Evolutionary conservation across 2,329 filamentous ascomycete species (phyloP), one percentile per base, ranked within the genome.

Genomic region (Trichoderma guizhouense): DNA sequence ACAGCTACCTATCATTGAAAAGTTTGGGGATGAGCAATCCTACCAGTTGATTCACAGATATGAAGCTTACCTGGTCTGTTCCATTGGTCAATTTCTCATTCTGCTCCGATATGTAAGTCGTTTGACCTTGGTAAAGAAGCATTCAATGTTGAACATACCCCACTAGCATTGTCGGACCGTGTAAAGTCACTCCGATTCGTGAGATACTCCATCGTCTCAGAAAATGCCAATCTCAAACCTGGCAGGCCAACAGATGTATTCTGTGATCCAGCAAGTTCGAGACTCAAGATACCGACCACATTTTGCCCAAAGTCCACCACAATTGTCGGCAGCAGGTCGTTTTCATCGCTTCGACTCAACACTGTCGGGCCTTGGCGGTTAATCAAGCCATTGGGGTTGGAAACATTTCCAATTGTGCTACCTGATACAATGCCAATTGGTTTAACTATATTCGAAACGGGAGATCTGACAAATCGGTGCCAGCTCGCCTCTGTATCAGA

Each of bases 241-340:
- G 81, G 84, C 32, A 77, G 77, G 64, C 75, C 80, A 7, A 60
- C 60, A 6, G 64, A 68, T 21, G 34, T 72, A 28, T 77, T 79
- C 18, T 69, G 66, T n/a, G 68, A 55, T 64, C 43, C 60, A 12
- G 74, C 73, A 0, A 81, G 79, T 0, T 81, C 81, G 1, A 78
- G 80, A 72, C 77, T 79, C 5, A 86, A 71, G 43, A 82, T 77
- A 0, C 85, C 85, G 7, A 82, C 84, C 5, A 84, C 78, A 69
- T 86, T 85, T 66, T 83, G 81, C 1, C 85, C 85, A 75, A 86
- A 87, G 74, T 87, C 85, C n/a, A 87, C 74, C 15, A 86, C 82
- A 9, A 87, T 74, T 2, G 78, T 79, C 3, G 69, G 69, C 21
- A 71, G 7, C 15, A 12, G 14, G 15, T 71, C 69, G n/a, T 21